phyloP scores from a whole-genome alignment of 164 flowering plant species.

The Berberis thunbergii region DNA sequence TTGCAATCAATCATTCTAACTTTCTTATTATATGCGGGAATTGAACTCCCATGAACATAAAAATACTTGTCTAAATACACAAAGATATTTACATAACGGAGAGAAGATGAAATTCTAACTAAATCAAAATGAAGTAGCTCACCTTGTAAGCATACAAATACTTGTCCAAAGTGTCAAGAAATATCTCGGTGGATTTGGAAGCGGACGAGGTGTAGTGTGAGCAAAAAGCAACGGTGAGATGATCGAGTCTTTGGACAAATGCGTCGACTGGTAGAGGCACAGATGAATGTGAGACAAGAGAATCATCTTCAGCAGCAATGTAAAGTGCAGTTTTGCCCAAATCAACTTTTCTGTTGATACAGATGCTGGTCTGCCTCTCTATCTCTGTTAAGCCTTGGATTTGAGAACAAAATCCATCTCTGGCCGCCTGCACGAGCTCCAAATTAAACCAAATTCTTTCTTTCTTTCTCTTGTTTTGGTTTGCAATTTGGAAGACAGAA shows the following conservation, averaged over 20 bases:
- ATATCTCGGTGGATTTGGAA: constrained; percentile 40
- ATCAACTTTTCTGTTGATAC: constrained; percentile 53
- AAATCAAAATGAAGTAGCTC: not conserved
- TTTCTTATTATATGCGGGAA: too few species aligned
- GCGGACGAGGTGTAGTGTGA: constrained; percentile 36
- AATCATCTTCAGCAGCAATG: constrained; percentile 82
- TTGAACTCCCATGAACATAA: too few species aligned
- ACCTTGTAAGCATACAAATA: constrained; percentile 63
- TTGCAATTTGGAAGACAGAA: too few species aligned
- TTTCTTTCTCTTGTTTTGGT: too few species aligned
- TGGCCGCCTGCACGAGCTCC: constrained; percentile 35
- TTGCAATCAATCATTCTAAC: too few species aligned
- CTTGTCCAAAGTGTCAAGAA: constrained; percentile 47
- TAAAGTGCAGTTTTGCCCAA: constrained; percentile 61
- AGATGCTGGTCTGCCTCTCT: constrained; percentile 72
- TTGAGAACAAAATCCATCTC: constrained; percentile 48
- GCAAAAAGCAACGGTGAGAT: constrained; percentile 60
- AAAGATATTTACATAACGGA: not conserved
- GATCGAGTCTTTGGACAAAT: constrained; percentile 52
- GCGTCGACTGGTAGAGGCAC: constrained; percentile 75
- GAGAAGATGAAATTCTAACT: not conserved
- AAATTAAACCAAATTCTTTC: too few species aligned
- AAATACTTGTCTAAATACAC: too few species aligned
- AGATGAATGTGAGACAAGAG: constrained; percentile 71
- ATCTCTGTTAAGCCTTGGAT: constrained; percentile 39